These are phyloP conservation scores for Cyclocybe cylindracea DNA, from an alignment of 768 basidiomycete genomes.

Conservation along the genomic window DNA sequence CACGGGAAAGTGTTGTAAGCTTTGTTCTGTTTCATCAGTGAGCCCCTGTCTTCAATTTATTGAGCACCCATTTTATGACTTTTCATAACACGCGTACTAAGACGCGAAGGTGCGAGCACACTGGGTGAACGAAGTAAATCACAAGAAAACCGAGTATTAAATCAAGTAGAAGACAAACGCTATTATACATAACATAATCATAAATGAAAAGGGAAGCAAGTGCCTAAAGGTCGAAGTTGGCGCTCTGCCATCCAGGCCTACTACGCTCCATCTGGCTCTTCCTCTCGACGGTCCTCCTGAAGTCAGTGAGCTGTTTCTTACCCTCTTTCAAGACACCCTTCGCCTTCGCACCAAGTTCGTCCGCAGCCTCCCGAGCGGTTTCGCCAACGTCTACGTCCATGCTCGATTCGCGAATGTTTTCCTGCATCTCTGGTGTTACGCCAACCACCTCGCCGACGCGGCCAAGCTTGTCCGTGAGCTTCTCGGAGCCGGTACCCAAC, in stretches of 20 bases:
- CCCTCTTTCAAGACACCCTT: conserved; percentile 34
- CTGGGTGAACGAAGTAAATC: too few species aligned
- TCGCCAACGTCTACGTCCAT: conserved; percentile 18
- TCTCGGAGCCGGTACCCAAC: conserved; percentile 51
- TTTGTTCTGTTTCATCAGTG: too few species aligned
- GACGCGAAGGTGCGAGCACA: too few species aligned
- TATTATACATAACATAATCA: too few species aligned
- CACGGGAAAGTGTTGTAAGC: too few species aligned
- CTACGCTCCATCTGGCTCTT: conserved; percentile 41
- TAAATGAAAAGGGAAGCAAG: too few species aligned
- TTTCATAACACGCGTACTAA: too few species aligned
- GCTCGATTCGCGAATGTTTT: conserved; percentile 16
- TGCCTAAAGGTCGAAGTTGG: conserved; percentile 42
- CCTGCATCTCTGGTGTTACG: conserved; percentile 21
- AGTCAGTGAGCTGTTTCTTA: conserved; percentile 36
- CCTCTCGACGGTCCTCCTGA: conserved; percentile 42
- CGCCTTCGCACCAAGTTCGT: conserved; percentile 23
- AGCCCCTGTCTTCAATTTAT: too few species aligned
- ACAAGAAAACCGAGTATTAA: too few species aligned
- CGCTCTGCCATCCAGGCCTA: conserved; percentile 48
- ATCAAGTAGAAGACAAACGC: too few species aligned
- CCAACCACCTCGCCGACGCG: conserved; percentile 31
- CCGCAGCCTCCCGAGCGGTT: conserved; percentile 23
- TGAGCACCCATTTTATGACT: too few species aligned
- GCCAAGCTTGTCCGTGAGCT: conserved; percentile 34